A percentile compares a stretch with the other conserved stretches of the same genome.
Conservation (phyloP, 2,329 filamentous ascomycete genomes). For the Pseudogymnoascus sp. region DNA sequence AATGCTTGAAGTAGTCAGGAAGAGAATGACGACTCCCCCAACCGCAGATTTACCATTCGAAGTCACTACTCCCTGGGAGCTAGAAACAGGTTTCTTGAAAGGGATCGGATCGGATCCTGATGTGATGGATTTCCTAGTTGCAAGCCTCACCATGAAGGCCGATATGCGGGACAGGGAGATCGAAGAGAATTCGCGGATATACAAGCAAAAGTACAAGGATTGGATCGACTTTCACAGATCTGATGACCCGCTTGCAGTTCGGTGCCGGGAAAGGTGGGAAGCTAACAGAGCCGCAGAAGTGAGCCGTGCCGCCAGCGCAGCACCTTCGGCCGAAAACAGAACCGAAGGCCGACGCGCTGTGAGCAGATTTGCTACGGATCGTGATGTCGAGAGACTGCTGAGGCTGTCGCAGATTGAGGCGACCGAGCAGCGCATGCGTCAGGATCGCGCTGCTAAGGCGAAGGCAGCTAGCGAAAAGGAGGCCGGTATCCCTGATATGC, state of each 20-base stretch:
- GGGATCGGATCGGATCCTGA: constrained; percentile 17
- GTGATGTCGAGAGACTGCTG: constrained; percentile 63
- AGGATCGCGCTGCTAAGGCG: constrained; percentile 54
- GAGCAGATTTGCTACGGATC: constrained; percentile 59
- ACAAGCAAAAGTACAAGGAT: constrained; percentile 17
- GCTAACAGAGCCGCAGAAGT: constrained; percentile 20
- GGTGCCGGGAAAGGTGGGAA: constrained; percentile 23
- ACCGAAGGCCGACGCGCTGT: constrained; percentile 46
- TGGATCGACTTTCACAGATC: constrained; percentile 23
- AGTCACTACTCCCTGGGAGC: constrained; percentile 17
- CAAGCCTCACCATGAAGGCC: background rate
- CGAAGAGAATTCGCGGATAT: constrained; percentile 20
- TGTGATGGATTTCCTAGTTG: constrained; percentile 10
- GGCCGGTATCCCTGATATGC: constrained; percentile 64
- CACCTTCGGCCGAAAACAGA: constrained; percentile 16
- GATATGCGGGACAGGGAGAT: constrained; percentile 18
- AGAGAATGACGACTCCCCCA: constrained; percentile 26
- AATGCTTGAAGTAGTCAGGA: constrained; percentile 19
- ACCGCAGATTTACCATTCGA: constrained; percentile 21
- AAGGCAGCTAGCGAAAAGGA: constrained; percentile 70
- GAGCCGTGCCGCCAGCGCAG: constrained; percentile 20
- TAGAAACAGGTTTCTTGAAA: constrained; percentile 21
- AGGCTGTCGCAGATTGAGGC: constrained; percentile 65
- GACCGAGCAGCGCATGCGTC: constrained; percentile 61
- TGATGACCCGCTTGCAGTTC: constrained; percentile 21